Percentiles rank a stretch among this genome's conserved stretches.
phyloP scores from a whole-genome alignment of 108 stramenopile genomes.

The Nitzschia sp. region DNA sequence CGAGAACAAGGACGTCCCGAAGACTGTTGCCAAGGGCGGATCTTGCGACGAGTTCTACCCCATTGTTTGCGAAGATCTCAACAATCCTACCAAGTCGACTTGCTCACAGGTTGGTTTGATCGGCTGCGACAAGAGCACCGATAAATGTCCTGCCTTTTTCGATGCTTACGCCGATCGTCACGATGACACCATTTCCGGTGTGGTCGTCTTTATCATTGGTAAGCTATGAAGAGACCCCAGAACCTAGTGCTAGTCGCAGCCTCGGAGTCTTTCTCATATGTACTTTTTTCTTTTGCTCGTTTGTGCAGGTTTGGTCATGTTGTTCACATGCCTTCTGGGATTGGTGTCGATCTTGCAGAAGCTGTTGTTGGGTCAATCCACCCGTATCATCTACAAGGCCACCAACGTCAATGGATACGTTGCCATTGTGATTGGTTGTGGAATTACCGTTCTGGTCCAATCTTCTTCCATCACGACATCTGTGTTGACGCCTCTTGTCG shows the following conservation, averaged over 20 bases:
- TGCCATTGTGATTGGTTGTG: conserved; percentile 77
- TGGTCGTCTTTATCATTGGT: conserved; percentile 69
- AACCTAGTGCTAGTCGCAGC: no score
- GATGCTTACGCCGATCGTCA: conserved; percentile 55
- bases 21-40: conserved; percentile 59
- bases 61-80: conserved; percentile 44
- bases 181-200: conserved; percentile 74
- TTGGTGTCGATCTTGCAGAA: conserved; percentile 79
- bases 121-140: conserved; percentile 58
- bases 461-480: conserved; percentile 80
- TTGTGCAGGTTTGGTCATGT: conserved; percentile 64
- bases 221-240: no score
- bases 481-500: conserved; percentile 79
- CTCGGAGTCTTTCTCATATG: no score
- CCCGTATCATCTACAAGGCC: conserved; percentile 85
- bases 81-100: conserved; percentile 48
- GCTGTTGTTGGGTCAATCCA: conserved; percentile 74
- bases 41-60: conserved; percentile 71
- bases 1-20: conserved; percentile 80
- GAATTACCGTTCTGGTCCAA: conserved; percentile 84
- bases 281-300: no score
- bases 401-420: conserved; percentile 84
- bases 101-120: conserved; percentile 71
- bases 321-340: conserved; percentile 77
- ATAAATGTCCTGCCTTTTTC: conserved; percentile 80